Evolutionary conservation across 805 yeast species (phyloP).

Genomic region (Ogataea saltuana): DNA sequence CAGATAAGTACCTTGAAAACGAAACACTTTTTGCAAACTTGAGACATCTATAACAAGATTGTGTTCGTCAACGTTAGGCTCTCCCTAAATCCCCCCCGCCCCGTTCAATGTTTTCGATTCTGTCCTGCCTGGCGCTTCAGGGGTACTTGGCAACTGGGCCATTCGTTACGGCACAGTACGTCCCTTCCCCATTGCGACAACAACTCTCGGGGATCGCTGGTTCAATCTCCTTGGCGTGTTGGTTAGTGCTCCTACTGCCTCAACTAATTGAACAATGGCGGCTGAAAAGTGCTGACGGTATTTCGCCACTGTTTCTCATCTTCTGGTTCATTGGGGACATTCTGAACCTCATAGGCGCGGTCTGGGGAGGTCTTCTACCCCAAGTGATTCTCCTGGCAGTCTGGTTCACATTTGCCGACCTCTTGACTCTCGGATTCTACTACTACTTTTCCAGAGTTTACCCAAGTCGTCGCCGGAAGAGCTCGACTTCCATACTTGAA

Average conservation of each 20-base stretch:
- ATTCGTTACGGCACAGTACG: constrained; percentile 9
- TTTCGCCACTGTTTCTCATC: constrained; percentile 63
- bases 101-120: background rate
- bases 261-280: constrained; percentile 83
- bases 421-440: constrained; percentile 56
- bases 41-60: no score
- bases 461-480: constrained; percentile 36
- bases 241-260: constrained; percentile 75
- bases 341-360: constrained; percentile 63
- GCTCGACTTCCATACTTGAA: constrained; percentile 18
- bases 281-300: constrained; percentile 72
- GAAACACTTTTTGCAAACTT: constrained; percentile 3
- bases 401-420: constrained; percentile 77
- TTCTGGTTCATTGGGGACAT: constrained; percentile 77
- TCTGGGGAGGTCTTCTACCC: constrained; percentile 71
- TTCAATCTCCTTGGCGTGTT: constrained; percentile 72
- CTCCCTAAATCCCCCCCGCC: no score
- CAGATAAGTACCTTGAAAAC: constrained; percentile 2
- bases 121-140: constrained; percentile 7
- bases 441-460: constrained; percentile 59
- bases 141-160: constrained; percentile 1
- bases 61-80: no score
- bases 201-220: constrained; percentile 66
- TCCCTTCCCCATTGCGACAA: constrained; percentile 38
- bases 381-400: constrained; percentile 68